A percentile compares a stretch with the other conserved stretches of the same genome.
These are phyloP conservation scores for Tolypocladium capitatum DNA, from an alignment of 2,329 filamentous ascomycete species.

Conservation along the genomic window DNA sequence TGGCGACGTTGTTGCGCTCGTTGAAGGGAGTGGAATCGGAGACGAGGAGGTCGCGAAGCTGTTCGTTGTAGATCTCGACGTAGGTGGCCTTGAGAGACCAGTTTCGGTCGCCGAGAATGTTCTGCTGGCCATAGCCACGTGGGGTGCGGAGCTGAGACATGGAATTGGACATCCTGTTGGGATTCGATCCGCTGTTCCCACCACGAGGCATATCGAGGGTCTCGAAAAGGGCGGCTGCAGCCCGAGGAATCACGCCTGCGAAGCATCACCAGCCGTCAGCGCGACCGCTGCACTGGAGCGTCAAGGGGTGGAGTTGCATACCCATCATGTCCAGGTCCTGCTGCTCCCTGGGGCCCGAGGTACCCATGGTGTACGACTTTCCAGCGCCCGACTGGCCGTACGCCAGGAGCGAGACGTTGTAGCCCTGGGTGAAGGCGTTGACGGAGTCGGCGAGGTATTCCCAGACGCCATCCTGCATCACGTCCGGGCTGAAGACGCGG, in stretches of 20 bases:
- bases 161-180: constrained; percentile 32
- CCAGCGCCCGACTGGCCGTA: constrained; percentile 96
- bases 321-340: constrained; percentile 60
- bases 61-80: constrained; percentile 96
- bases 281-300: neutral
- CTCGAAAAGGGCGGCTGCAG: constrained; percentile 76
- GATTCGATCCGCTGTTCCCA: constrained; percentile 34
- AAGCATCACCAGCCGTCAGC: neutral
- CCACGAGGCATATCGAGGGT: constrained; percentile 55
- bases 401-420: constrained; percentile 94
- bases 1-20: constrained; percentile 72
- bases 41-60: constrained; percentile 77
- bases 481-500: constrained; percentile 75
- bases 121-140: constrained; percentile 45
- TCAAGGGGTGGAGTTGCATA: constrained; percentile 22
- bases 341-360: constrained; percentile 72
- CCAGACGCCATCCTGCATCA: constrained; percentile 82
- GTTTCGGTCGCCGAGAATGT: constrained; percentile 51
- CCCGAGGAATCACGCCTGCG: constrained; percentile 85
- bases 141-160: constrained; percentile 72
- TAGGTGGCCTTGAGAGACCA: constrained; percentile 94
- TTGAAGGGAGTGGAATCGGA: constrained; percentile 55
- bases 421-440: constrained; percentile 80
- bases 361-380: constrained; percentile 99
- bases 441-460: constrained; percentile 88